phyloP scores from a whole-genome alignment of 129 eudicot genomes.

The Lonicera japonica region DNA sequence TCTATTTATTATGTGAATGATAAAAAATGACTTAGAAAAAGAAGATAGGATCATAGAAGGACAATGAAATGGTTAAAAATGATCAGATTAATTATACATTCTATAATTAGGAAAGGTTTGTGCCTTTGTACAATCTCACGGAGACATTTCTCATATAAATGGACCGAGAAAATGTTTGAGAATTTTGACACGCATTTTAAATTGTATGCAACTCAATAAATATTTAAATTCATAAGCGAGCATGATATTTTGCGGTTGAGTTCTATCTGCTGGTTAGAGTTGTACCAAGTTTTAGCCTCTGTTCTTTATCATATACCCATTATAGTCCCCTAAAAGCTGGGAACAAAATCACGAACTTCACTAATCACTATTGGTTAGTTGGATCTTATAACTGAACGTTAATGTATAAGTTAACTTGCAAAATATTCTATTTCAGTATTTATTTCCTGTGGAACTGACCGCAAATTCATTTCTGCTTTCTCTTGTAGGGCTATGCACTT shows the following conservation, averaged over 20 bases:
- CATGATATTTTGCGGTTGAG: not conserved
- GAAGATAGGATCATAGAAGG: too few relatives aligned
- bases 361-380: not conserved
- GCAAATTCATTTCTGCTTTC: not conserved
- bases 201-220: not conserved
- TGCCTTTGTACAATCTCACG: too few relatives aligned
- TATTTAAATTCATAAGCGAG: too few relatives aligned
- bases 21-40: too few relatives aligned
- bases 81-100: too few relatives aligned
- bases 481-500: conserved; percentile 86
- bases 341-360: not conserved
- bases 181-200: too few relatives aligned
- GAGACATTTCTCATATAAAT: too few relatives aligned
- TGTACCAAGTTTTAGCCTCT: not conserved
- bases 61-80: too few relatives aligned
- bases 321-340: not conserved
- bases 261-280: not conserved
- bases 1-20: too few relatives aligned
- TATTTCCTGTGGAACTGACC: not conserved
- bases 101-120: too few relatives aligned
- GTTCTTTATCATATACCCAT: not conserved
- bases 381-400: not conserved
- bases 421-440: not conserved
- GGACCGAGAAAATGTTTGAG: too few relatives aligned
- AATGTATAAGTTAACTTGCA: not conserved